These are phyloP conservation scores for Trypanosoma boissoni DNA, from an alignment of 208 protist species.

Conservation along the genomic window DNA sequence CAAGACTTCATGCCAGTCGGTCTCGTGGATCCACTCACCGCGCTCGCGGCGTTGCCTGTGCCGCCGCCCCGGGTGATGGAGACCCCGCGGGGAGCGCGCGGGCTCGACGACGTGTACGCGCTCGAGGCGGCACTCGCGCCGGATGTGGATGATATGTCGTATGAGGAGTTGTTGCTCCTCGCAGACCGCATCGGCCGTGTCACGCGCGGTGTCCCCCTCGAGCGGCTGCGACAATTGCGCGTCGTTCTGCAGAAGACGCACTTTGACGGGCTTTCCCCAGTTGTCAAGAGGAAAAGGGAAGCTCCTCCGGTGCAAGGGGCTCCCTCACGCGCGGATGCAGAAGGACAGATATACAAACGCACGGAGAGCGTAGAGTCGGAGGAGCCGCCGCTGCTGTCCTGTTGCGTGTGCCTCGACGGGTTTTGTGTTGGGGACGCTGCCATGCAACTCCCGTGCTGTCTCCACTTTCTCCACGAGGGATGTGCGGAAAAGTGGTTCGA, in stretches of 20 bases:
- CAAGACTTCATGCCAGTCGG: too few species aligned
- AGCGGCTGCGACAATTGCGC: slow-evolving; percentile 7
- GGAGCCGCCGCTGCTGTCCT: background rate
- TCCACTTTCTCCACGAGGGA: slow-evolving; percentile 20
- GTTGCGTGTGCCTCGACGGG: slow-evolving; percentile 25
- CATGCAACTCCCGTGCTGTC: slow-evolving; percentile 23
- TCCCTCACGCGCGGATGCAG: too few species aligned
- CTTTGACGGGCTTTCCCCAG: background rate
- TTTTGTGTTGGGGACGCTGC: slow-evolving; percentile 12
- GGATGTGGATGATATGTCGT: slow-evolving; percentile 29
- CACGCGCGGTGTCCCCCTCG: slow-evolving; percentile 11
- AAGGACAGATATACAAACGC: too few species aligned
- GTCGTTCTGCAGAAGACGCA: slow-evolving; percentile 10
- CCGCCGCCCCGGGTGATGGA: too few species aligned
- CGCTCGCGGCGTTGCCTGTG: too few species aligned
- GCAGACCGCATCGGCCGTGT: slow-evolving; percentile 21
- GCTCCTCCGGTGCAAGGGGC: too few species aligned
- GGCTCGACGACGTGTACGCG: slow-evolving; percentile 5
- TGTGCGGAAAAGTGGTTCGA: slow-evolving; percentile 24
- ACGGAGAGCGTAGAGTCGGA: background rate
- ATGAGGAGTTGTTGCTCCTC: slow-evolving; percentile 23
- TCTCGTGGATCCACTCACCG: too few species aligned
- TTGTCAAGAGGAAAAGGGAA: too few species aligned
- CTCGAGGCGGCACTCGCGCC: slow-evolving; percentile 15
- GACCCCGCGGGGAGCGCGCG: too few species aligned